Base-by-base conservation (phyloP, 2,329 filamentous ascomycete genomes). In the Didymella pinodella region DNA sequence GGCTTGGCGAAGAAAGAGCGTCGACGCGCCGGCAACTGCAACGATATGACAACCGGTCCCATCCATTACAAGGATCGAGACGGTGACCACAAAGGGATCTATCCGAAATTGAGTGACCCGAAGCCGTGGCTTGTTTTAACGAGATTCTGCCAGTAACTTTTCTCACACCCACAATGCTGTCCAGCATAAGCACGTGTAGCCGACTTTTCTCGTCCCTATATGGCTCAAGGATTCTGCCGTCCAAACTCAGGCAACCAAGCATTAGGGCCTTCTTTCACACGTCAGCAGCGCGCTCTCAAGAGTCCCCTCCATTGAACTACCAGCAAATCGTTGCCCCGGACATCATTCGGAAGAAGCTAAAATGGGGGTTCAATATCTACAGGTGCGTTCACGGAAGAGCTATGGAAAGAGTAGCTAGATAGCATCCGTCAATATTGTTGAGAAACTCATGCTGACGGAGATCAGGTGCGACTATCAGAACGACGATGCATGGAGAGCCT, bases 1-100 rank as follows among this genome's bases (percentile, higher is more conserved):
- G 52, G 48, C 54, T 57, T 57, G 54, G 54, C 54, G 44, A 57
- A 26, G 43, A 44, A 48, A 29, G 43, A n/a, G 20, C 38, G 20
- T 41, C 38, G 18, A 40, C n/a, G 44, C 44, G 26, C 18, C 7
- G 8, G 29, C 11, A 8, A 4, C 7, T 7, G n/a, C 18, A 10
- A 1, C 14, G 7, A 12, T 46, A 4, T 14, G 31, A 18, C 44
- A 18, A 32, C 7, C 29, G 8, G n/a, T 4, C 16, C 3, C 16
- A 8, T 5, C n/a, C 8, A 11, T 25, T 16, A 14, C 18, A 8
- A 14, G 4, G 14, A 3, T 7, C 4, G 3, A 20, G 20, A 14
- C 8, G 14, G 10, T 4, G 25, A 25, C 11, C 14, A 7, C 38
- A 7, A 7, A 25, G 7, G 2, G 20, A 25, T 4, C 6, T 4